Evolutionary conservation across 345 rosid species (phyloP).

Genomic region (Citrus unshiu): DNA sequence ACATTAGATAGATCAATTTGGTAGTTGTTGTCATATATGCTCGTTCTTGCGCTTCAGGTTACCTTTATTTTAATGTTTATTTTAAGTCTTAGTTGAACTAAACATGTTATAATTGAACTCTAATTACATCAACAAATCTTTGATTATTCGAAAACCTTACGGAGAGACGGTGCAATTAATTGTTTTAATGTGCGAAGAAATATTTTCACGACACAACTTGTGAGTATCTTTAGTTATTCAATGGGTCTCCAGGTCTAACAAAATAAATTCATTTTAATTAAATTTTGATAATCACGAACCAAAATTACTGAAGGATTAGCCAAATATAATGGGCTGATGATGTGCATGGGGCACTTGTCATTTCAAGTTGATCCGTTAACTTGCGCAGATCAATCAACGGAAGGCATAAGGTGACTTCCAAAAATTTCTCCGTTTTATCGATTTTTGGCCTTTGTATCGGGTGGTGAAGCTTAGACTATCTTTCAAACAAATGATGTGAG

Average conservation of each 20-base stretch:
- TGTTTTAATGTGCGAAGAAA: not conserved
- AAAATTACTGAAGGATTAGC: not conserved
- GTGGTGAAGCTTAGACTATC: not conserved
- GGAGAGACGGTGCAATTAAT: too few species aligned
- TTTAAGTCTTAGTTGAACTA: too few species aligned
- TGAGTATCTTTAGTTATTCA: not conserved
- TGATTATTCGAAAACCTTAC: not conserved
- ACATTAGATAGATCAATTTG: not conserved
- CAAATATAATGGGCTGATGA: too few species aligned
- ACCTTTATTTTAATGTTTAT: too few species aligned
- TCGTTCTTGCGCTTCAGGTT: too few species aligned
- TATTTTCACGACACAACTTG: not conserved
- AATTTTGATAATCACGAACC: too few species aligned
- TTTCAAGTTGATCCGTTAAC: too few species aligned
- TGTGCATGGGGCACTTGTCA: too few species aligned
- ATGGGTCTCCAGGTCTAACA: too few species aligned
- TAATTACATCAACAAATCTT: not conserved
- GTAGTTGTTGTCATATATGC: not conserved
- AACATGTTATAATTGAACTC: too few species aligned
- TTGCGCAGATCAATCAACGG: too few species aligned
- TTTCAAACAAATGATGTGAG: not conserved
- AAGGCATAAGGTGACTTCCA: not conserved
- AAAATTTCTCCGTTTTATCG: not conserved
- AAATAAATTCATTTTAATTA: too few species aligned
- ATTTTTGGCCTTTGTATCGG: not conserved